Percentiles rank a stretch among this genome's conserved stretches.
Evolutionary conservation across 169 alveolate species (phyloP).

Genomic region (Plasmodium vinckei): DNA sequence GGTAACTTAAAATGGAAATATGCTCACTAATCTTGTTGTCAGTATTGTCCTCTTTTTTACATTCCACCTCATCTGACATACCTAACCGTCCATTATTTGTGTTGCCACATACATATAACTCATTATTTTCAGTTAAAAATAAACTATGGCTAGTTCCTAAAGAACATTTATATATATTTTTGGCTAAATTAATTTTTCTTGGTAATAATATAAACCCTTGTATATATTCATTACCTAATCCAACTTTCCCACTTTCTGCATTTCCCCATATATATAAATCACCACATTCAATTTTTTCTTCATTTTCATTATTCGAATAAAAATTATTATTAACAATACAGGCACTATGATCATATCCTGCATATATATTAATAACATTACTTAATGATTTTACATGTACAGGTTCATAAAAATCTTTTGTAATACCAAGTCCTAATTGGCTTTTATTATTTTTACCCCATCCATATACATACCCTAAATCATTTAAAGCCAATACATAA

Average conservation of each 20-base stretch:
- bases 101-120: conserved; percentile 88
- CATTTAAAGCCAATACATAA: conserved; percentile 88
- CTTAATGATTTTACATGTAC: conserved; percentile 82
- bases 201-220: conserved; percentile 86
- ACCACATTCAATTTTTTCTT: conserved; percentile 76
- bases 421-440: conserved; percentile 85
- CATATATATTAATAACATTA: conserved; percentile 87
- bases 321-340: conserved; percentile 80
- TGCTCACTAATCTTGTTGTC: too few species aligned
- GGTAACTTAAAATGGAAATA: conserved; percentile 28
- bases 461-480: conserved; percentile 90
- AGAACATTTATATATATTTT: conserved; percentile 85
- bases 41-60: too few species aligned
- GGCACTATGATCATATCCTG: conserved; percentile 90
- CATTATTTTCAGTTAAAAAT: conserved; percentile 83
- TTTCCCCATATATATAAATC: conserved; percentile 90
- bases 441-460: conserved; percentile 85
- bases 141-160: conserved; percentile 87
- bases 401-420: conserved; percentile 85
- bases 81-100: conserved; percentile 88
- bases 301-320: conserved; percentile 23
- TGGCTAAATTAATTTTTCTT: conserved; percentile 77
- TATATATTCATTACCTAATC: conserved; percentile 86
- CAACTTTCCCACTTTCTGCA: conserved; percentile 91
- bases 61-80: conserved; percentile 13